Percentiles rank a stretch among this genome's conserved stretches.
Evolutionary conservation across 2,329 filamentous ascomycete genomes (phyloP).

Genomic region (Xylariaceae sp.): DNA sequence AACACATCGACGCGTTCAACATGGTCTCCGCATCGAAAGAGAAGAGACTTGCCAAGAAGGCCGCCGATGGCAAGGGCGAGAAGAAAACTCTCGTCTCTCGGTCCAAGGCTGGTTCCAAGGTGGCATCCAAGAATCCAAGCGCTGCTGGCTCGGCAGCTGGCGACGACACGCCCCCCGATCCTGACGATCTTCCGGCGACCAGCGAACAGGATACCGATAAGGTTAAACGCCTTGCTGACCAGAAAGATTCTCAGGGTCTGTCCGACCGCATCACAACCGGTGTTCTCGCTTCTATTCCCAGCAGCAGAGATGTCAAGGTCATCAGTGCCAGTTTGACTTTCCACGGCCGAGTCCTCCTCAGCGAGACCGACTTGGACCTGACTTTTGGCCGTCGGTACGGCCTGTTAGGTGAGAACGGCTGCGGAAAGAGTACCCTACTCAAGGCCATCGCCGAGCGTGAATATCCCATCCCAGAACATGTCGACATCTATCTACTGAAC

Average conservation of each 20-base stretch:
- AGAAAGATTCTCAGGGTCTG: constrained; percentile 93
- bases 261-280: constrained; percentile 98
- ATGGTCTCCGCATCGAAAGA: constrained; percentile 69
- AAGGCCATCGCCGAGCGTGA: constrained; percentile 93
- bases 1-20: constrained; percentile 32
- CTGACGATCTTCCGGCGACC: constrained; percentile 68
- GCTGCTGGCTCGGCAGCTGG: constrained; percentile 59
- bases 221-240: constrained; percentile 81
- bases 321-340: constrained; percentile 90
- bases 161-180: constrained; percentile 58
- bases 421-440: constrained; percentile 95
- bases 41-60: constrained; percentile 68
- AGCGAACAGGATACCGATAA: constrained; percentile 59
- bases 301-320: constrained; percentile 95
- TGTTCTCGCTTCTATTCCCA: constrained; percentile 78
- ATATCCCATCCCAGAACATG: constrained; percentile 90
- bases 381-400: constrained; percentile 92
- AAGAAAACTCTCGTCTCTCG: constrained; percentile 70
- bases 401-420: constrained; percentile 96
- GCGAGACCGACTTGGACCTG: constrained; percentile 88
- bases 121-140: constrained; percentile 49
- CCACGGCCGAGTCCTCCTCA: constrained; percentile 95
- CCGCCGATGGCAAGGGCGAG: constrained; percentile 66
- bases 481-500: constrained; percentile 98
- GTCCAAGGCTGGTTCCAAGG: constrained; percentile 65